Evolutionary conservation across 192 early-diverging fungal species (phyloP), one percentile per base, ranked within the genome.

Genomic region (Coemansia aciculifera): DNA sequence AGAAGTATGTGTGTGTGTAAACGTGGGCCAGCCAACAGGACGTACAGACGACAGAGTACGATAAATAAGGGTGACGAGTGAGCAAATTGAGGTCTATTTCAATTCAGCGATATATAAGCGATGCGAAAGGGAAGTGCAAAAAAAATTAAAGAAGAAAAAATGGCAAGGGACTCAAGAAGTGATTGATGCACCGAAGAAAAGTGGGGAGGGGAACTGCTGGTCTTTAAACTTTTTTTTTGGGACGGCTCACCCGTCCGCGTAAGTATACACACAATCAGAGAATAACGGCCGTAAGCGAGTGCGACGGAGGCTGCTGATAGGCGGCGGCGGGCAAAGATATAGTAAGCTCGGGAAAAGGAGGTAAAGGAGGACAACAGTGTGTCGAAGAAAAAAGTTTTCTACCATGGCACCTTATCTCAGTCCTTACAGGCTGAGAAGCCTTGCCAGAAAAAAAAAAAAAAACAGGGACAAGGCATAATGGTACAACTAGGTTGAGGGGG

Each of bases 161-260:
- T 11, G 52, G 54, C 37, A 59, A 49, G 40, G 34, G 34, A 36
- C 34, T 36, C 34, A 36, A 36, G 49, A n/a, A 32, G 46, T 23
- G 21, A 52, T 44, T 44, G 37, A 62, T 36, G 34, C 34, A 36
- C 34, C 34, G 34, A 42, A 48, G 32, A 32, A 32, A 32, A 44
- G 31, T 56, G 54, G 38, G 48, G 59, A 63, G 37, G 59, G 48
- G 29, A 19, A 38, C 12, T 52, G 31, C 54, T 57, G 54, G 54
- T 57, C 54, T 57, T 48, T 57, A 57, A 57, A 57, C 54, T 57
- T 57, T 19, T 57, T 19, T 57, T 29, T 31, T 57, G 54, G 54
- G 27, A 32, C 54, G 27, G 5, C 12, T 11, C 51, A 54, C 51
- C 23, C 21, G 51, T 54, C 51, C 23, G 12, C 11, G 54, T 32